Base-by-base conservation (phyloP, 75 land plant species). In the Isoetes taiwanensis region DNA sequence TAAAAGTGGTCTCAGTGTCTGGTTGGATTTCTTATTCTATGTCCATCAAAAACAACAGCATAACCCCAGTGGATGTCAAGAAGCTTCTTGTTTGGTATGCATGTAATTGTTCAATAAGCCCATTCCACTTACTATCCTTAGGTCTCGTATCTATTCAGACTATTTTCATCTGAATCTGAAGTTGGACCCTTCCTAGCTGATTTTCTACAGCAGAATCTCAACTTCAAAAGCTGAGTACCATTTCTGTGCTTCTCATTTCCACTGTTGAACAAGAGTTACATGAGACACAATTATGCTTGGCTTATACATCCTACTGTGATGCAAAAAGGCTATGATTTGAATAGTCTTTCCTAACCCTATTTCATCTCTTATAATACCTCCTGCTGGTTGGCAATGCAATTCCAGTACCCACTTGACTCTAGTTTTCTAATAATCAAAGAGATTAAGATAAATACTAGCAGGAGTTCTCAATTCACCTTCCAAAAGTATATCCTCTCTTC, bases 371-470 rank as follows among this genome's bases (percentile, higher is more conserved):
- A 93, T 87, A 40, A 93, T 84, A 32, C 98, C 98, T 23, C 98
- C 98, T 53, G 90, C 82, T 75, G 70, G 77, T 70, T 86, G 98
- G 61, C 94, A 87, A 43, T 93, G 98, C 57, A 93, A 52, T 61
- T 93, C 98, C 98, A 94, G 84, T 32, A 93, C 50, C 98, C 98
- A 93, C 70, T 93, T 91, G 1, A 93, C 95, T 2, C 96, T 95
- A 48, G 86, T 81, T 68, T 81, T 93, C 60, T 93, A 95, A 59
- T 93, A 93, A 50, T 93, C 98, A 68, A 93, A 93, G 2, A 93
- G 85, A 38, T 64, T 54, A 21, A 25, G 34, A 41, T 81, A 93
- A 24, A 84, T 81, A 19, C 14, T 31, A 33, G 69, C 69, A 28
- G 95, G 98, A 14, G 87, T 75, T 65, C 64, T 85, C 24, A 93